These are phyloP conservation scores for Arbutus unedo DNA, from an alignment of 148 eudicot species.

Conservation along the genomic window DNA sequence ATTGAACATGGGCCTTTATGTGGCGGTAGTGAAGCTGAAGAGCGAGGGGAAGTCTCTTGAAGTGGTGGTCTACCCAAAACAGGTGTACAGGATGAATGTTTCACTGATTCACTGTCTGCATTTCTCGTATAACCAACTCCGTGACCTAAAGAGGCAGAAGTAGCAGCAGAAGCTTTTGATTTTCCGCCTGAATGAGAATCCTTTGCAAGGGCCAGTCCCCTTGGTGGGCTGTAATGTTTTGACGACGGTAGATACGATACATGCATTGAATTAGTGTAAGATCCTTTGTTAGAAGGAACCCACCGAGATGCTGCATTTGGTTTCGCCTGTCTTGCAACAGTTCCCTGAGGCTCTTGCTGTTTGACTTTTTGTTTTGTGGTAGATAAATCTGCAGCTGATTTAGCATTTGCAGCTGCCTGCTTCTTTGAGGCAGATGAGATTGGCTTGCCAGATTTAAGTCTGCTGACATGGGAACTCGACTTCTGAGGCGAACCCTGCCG, in stretches of 20 bases:
- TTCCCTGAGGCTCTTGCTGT: constrained; percentile 39
- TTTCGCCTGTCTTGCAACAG: constrained; percentile 38
- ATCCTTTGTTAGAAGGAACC: constrained; percentile 84
- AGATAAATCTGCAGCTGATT: constrained; percentile 51
- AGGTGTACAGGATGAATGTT: constrained; percentile 23
- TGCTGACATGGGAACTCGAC: constrained; percentile 32
- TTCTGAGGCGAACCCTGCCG: constrained; percentile 44
- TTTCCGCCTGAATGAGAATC: constrained; percentile 42
- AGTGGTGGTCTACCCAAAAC: constrained; percentile 14
- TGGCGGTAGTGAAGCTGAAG: background rate
- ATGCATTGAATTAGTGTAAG: constrained; percentile 85
- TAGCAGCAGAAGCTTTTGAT: constrained; percentile 36
- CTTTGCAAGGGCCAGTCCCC: constrained; percentile 43
- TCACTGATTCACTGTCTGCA: constrained; percentile 19
- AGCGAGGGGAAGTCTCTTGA: constrained; percentile 9
- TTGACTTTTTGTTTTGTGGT: constrained; percentile 41
- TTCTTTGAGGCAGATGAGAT: constrained; percentile 41
- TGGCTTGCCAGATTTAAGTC: constrained; percentile 52
- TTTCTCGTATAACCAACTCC: constrained; percentile 20
- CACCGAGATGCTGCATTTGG: constrained; percentile 60
- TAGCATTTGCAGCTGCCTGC: constrained; percentile 48
- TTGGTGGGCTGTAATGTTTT: constrained; percentile 70
- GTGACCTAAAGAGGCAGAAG: constrained; percentile 19
- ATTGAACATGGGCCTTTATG: background rate
- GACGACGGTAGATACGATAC: constrained; percentile 63